Conservation (phyloP, 1,284 basidiomycete species). For the Entoloma clypeatum region DNA sequence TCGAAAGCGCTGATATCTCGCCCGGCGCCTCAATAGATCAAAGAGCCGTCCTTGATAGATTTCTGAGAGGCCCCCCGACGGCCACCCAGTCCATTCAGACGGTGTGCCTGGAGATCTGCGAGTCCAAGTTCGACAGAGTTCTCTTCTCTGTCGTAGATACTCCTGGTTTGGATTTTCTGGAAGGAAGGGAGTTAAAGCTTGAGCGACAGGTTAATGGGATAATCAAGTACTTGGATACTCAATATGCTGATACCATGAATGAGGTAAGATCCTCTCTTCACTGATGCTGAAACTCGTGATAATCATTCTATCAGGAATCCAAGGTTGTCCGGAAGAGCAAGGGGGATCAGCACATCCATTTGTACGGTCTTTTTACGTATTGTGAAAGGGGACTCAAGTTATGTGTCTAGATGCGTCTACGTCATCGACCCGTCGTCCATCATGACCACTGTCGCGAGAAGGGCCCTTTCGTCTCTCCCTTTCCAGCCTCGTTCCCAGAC, state of each 20-base stretch:
- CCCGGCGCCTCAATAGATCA: conserved; percentile 68
- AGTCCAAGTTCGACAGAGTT: conserved; percentile 72
- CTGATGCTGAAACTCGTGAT: conserved; percentile 3
- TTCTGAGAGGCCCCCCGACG: conserved; percentile 54
- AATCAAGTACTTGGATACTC: conserved; percentile 70
- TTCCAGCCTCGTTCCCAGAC: conserved; percentile 55
- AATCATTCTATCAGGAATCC: conserved; percentile 54
- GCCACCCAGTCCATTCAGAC: conserved; percentile 59
- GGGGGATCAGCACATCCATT: conserved; percentile 79
- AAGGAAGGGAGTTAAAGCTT: conserved; percentile 67
- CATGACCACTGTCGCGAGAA: conserved; percentile 47
- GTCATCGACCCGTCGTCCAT: conserved; percentile 76
- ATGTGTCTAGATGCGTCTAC: conserved; percentile 62
- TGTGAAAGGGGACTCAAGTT: conserved; percentile 19
- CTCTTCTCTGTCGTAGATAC: conserved; percentile 77
- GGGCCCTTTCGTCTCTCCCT: conserved; percentile 44
- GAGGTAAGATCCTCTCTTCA: conserved; percentile 54
- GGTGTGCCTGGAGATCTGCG: conserved; percentile 72
- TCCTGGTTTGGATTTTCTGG: conserved; percentile 70
- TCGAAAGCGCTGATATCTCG: conserved; percentile 76
- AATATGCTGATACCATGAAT: conserved; percentile 78
- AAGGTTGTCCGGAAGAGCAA: conserved; percentile 81
- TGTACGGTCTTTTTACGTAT: conserved; percentile 45
- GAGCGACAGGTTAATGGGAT: conserved; percentile 70
- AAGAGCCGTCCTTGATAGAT: conserved; percentile 54